These are phyloP conservation scores for Talaromyces amestolkiae DNA, from an alignment of 2,329 filamentous ascomycete species.

Conservation along the genomic window DNA sequence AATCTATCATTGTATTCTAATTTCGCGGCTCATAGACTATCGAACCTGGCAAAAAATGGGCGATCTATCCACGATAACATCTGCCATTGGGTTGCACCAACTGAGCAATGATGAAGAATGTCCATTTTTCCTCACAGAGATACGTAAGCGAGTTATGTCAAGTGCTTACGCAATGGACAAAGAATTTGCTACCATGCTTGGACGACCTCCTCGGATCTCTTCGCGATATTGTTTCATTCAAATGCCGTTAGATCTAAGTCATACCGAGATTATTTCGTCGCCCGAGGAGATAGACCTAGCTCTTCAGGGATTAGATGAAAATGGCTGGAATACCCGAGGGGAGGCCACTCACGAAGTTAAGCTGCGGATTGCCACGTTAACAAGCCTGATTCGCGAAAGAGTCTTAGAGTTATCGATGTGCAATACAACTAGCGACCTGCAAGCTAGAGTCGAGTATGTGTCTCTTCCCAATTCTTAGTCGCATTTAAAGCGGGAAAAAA, in stretches of 20 bases:
- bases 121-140: constrained; percentile 34
- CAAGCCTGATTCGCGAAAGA: constrained; percentile 12
- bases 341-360: not conserved
- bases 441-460: not conserved
- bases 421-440: not conserved
- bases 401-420: constrained; percentile 12
- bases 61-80: constrained; percentile 45
- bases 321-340: constrained; percentile 15
- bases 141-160: constrained; percentile 37
- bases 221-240: constrained; percentile 36
- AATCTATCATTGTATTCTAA: not conserved
- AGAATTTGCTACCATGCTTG: constrained; percentile 44
- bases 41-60: constrained; percentile 46
- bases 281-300: not conserved
- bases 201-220: constrained; percentile 43
- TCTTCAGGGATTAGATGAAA: not conserved
- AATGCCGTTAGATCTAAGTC: constrained; percentile 24
- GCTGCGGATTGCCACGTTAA: constrained; percentile 2
- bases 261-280: constrained; percentile 2
- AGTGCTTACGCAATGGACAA: constrained; percentile 44
- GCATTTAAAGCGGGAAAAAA: no score
- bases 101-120: constrained; percentile 21
- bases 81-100: constrained; percentile 45
- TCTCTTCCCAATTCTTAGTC: not conserved
- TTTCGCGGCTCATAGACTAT: constrained; percentile 34